These are phyloP conservation scores for Xerocomellus intermedius DNA, from an alignment of 768 basidiomycete genomes.

Conservation along the genomic window DNA sequence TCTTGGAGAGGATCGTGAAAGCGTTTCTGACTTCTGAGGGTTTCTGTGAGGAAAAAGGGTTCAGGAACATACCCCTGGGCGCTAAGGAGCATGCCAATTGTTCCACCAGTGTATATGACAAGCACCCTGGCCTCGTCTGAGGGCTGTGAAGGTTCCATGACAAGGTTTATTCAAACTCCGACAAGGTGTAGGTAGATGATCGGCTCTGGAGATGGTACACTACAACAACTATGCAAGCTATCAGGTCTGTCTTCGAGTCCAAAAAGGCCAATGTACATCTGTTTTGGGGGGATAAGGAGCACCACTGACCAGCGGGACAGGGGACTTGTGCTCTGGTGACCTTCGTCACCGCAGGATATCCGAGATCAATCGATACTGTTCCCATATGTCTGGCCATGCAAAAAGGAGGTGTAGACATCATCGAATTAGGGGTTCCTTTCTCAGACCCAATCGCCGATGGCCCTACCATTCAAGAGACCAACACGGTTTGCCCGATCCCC, in stretches of 20 bases:
- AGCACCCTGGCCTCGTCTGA: constrained; percentile 79
- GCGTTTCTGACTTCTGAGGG: constrained; percentile 74
- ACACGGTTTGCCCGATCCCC: constrained; percentile 55
- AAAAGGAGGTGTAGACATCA: constrained; percentile 88
- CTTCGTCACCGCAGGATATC: constrained; percentile 95
- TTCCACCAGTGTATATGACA: constrained; percentile 87
- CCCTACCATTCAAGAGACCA: constrained; percentile 87
- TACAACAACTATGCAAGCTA: constrained; percentile 25
- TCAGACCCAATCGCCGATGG: constrained; percentile 98
- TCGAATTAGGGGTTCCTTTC: constrained; percentile 79
- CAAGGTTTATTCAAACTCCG: constrained; percentile 4
- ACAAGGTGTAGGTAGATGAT: not conserved
- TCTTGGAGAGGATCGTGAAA: constrained; percentile 92
- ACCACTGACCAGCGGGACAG: constrained; percentile 14
- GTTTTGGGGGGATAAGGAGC: not conserved
- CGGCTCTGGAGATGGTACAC: not conserved
- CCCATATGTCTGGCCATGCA: constrained; percentile 90
- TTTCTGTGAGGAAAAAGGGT: constrained; percentile 84
- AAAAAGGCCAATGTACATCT: constrained; percentile 20
- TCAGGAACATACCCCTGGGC: constrained; percentile 80
- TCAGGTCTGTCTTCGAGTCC: constrained; percentile 27
- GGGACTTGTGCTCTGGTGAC: constrained; percentile 66
- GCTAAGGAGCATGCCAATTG: constrained; percentile 84
- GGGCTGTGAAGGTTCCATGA: constrained; percentile 50
- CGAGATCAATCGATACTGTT: constrained; percentile 74